Evolutionary conservation across 2,329 filamentous ascomycete genomes (phyloP), one percentile per base, ranked within the genome.

Genomic region (Neofusicoccum umdonicola): DNA sequence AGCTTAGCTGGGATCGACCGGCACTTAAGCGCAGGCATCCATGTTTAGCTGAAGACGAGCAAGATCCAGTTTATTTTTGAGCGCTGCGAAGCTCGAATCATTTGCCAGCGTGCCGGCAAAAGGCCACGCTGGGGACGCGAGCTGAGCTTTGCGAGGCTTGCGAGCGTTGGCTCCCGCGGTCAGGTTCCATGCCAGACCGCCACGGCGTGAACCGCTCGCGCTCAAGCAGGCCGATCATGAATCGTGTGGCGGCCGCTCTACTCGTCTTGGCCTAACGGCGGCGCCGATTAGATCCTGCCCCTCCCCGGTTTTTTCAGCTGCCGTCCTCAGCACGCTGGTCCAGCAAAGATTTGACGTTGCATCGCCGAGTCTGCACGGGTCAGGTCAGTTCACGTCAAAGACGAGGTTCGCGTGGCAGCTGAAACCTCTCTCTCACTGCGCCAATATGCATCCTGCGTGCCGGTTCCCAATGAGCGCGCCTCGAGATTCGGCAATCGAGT

Each of bases 131-230:
- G 41, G 41, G 56, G 34, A 60, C 56, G 19, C 41, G 31, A 47
- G 56, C 56, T 60, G 56, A 47, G 56, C 56, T 22, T 37, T 60
- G 56, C 56, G 56, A 47, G 56, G 31, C 56, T 60, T 47, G 56
- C 56, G 42, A 60, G 17, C 56, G 56, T 60, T 60, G 56, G 56
- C 56, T 60, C 56, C 56, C 56, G 56, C 44, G 56, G 19, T 31
- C 27, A 17, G 47, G 39, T 58, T 41, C 37, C 22, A 58, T 58
- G 54, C 54, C 35, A 60, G 56, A 47, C 41, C 31, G 56, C 42
- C 56, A 27, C 56, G 56, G 56, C 42, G 56, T 60, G 42, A 60
- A 60, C 56, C 56, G 56, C 56, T 35, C 17, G 41, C 42, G 27
- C 31, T 47, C n/a, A 42, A 52, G 50, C 31, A 39, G 50, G 56